These are phyloP conservation scores for Globisporangium paroecandrum DNA, from an alignment of 352 stramenopile species.

Conservation along the genomic window DNA sequence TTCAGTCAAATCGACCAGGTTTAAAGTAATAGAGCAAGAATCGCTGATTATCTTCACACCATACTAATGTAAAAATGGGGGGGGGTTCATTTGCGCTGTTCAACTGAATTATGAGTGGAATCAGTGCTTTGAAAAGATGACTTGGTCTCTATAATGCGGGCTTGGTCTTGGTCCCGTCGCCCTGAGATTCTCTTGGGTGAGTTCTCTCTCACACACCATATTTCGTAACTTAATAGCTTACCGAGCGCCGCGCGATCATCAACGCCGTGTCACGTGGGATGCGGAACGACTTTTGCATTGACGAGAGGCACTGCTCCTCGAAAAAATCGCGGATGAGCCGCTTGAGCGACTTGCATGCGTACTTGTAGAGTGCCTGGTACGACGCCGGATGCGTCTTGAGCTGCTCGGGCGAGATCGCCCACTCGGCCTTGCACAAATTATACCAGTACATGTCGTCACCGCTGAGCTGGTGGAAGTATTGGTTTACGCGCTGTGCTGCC, in stretches of 20 bases:
- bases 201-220: neutral
- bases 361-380: slow-evolving; percentile 76
- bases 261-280: slow-evolving; percentile 63
- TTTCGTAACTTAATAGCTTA: slow-evolving; percentile 2
- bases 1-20: slow-evolving; percentile 24
- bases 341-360: slow-evolving; percentile 66
- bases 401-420: slow-evolving; percentile 71
- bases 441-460: slow-evolving; percentile 66
- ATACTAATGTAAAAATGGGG: neutral
- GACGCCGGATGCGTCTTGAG: slow-evolving; percentile 52
- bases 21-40: neutral
- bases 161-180: neutral
- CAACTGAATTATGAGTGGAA: neutral
- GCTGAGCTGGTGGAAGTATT: slow-evolving; percentile 46
- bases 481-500: slow-evolving; percentile 49
- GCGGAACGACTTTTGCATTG: slow-evolving; percentile 64
- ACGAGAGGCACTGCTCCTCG: slow-evolving; percentile 72
- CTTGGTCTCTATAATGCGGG: slow-evolving; percentile 5
- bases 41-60: neutral
- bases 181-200: neutral
- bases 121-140: neutral
- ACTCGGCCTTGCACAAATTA: slow-evolving; percentile 64
- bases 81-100: neutral
- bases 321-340: slow-evolving; percentile 73
- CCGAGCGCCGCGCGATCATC: slow-evolving; percentile 37